Evolutionary conservation across 495 filamentous ascomycete species (phyloP).

Genomic region (Pyrenula aspistea): DNA sequence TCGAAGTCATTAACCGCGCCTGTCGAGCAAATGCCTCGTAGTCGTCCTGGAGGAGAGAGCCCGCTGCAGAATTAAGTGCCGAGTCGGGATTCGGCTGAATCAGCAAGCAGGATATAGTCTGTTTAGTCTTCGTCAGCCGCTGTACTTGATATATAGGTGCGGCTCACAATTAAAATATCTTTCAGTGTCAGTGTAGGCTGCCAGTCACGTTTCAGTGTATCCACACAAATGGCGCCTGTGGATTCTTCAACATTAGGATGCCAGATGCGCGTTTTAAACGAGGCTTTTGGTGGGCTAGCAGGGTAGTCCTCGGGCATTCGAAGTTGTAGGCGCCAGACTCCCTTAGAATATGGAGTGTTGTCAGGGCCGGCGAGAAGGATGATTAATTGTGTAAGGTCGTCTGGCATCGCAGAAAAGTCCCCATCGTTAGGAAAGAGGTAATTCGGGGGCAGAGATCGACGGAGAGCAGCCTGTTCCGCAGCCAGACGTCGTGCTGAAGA

Average conservation of each 20-base stretch:
- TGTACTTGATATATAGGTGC: background rate
- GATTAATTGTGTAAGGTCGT: slow-evolving; percentile 49
- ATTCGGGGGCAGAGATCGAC: slow-evolving; percentile 49
- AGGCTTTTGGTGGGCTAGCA: slow-evolving; percentile 50
- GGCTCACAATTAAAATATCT: slow-evolving; percentile 48
- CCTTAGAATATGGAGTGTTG: slow-evolving; percentile 49
- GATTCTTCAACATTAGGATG: slow-evolving; percentile 62
- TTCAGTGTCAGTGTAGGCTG: slow-evolving; percentile 43
- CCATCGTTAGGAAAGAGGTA: slow-evolving; percentile 46
- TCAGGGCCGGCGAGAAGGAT: slow-evolving; percentile 50
- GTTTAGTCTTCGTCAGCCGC: background rate
- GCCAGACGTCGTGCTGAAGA: slow-evolving; percentile 51
- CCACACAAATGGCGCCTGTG: slow-evolving; percentile 56
- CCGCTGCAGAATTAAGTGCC: slow-evolving; percentile 54
- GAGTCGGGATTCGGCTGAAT: slow-evolving; percentile 63
- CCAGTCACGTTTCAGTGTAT: slow-evolving; percentile 65
- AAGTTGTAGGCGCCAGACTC: slow-evolving; percentile 49
- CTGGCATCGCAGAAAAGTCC: slow-evolving; percentile 16
- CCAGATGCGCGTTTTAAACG: slow-evolving; percentile 57
- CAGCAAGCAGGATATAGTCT: slow-evolving; percentile 61
- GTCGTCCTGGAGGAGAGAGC: slow-evolving; percentile 49
- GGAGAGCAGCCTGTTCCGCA: slow-evolving; percentile 50
- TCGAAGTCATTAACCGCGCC: slow-evolving; percentile 54
- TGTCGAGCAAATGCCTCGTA: slow-evolving; percentile 47
- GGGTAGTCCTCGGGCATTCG: slow-evolving; percentile 56